These are phyloP conservation scores for Phialophora chinensis DNA, from an alignment of 2,329 filamentous ascomycete species.

Conservation along the genomic window DNA sequence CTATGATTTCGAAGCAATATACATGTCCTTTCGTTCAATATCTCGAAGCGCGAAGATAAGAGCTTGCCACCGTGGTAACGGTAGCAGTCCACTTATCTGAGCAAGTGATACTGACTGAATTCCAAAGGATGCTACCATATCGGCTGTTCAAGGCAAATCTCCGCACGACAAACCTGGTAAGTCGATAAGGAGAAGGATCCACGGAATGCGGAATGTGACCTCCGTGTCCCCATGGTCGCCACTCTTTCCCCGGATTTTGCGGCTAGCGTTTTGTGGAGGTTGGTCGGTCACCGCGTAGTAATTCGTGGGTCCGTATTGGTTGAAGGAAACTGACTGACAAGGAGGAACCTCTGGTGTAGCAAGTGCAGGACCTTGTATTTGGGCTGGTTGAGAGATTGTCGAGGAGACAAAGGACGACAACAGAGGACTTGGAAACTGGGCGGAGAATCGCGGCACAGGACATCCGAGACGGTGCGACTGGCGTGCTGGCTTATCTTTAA, in stretches of 20 bases:
- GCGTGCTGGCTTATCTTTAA: neutral
- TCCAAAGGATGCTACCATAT: constrained; percentile 6
- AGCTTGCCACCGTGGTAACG: constrained; percentile 20
- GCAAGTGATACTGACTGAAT: constrained; percentile 13
- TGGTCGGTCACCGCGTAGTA: neutral
- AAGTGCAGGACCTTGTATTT: too few relatives aligned
- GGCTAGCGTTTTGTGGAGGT: constrained; percentile 8
- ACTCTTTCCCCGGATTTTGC: constrained; percentile 18
- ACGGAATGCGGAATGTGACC: constrained; percentile 21
- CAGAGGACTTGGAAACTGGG: neutral
- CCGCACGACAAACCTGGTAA: neutral
- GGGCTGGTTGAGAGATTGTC: neutral
- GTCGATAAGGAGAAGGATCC: constrained; percentile 19
- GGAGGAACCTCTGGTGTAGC: neutral
- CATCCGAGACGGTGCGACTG: neutral
- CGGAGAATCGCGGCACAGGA: neutral
- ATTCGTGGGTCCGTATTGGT: neutral
- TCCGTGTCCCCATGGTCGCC: constrained; percentile 15
- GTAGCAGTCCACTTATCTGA: constrained; percentile 27
- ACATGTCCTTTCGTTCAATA: constrained; percentile 6
- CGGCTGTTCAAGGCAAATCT: neutral
- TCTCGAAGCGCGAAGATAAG: constrained; percentile 20
- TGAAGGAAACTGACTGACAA: neutral
- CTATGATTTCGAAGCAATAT: neutral
- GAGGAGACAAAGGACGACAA: neutral